These are phyloP conservation scores for Pythium utonaiense DNA, from an alignment of 352 stramenopile species.

Conservation along the genomic window DNA sequence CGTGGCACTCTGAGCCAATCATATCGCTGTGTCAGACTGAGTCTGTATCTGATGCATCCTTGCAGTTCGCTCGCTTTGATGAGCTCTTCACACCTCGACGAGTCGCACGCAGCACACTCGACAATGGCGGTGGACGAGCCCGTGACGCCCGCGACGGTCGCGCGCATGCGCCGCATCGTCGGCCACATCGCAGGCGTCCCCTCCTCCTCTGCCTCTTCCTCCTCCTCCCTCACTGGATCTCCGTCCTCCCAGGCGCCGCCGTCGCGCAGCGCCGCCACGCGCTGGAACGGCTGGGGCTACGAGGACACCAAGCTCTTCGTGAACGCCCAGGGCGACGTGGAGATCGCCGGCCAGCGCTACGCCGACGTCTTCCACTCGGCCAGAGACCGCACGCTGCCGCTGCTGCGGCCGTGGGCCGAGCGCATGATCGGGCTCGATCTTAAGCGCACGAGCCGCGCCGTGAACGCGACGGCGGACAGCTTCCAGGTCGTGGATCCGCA, in stretches of 20 bases:
- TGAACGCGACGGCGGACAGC: conserved; percentile 29
- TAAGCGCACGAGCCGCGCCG: conserved; percentile 31
- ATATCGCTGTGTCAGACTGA: not conserved
- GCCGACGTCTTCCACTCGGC: conserved; percentile 50
- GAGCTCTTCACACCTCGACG: not conserved
- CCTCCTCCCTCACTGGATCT: not conserved
- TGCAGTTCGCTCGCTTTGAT: not conserved
- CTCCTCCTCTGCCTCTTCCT: not conserved
- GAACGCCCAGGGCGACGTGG: conserved; percentile 48
- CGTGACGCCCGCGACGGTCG: conserved; percentile 27
- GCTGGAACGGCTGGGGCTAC: conserved; percentile 77
- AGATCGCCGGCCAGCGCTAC: conserved; percentile 60
- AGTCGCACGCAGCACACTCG: not conserved
- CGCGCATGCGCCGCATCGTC: conserved; percentile 53
- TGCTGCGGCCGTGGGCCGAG: conserved; percentile 56
- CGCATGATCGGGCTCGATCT: conserved; percentile 48
- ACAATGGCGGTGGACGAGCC: conserved; percentile 8
- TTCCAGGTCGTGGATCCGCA: conserved; percentile 23
- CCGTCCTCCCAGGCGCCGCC: not conserved
- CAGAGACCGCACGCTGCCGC: conserved; percentile 42
- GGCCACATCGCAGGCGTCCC: conserved; percentile 28
- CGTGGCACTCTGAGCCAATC: not conserved
- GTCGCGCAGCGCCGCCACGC: conserved; percentile 28
- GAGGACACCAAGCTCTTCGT: conserved; percentile 67
- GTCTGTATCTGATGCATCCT: not conserved